Base-by-base conservation (phyloP, 1,284 basidiomycete species). In the Lignosus rhinocerotis region DNA sequence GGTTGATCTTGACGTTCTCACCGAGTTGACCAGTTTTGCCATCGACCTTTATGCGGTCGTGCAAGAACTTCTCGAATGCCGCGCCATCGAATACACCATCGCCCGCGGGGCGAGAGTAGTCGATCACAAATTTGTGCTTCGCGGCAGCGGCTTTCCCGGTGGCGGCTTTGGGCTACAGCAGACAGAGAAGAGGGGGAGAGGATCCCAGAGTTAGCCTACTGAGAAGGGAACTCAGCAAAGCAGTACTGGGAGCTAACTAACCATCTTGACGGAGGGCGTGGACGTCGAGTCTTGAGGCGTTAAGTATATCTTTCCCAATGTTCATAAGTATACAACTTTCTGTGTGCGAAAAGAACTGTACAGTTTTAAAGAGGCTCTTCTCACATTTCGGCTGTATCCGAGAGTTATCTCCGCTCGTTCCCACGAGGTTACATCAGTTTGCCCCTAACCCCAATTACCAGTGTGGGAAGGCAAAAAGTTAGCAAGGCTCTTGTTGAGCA, bases 41-140 rank as follows among this genome's bases (percentile, higher is more conserved):
- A 50, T 82, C 86, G 64, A 96, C 89, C 84, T 95, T 96, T 75
- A 95, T 93, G 68, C 91, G 87, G 80, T 96, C 94, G 75, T 96
- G 93, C 58, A 97, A 83, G 83, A 90, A 97, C 78, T 94, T 93
- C 78, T 94, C 92, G 76, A 93, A 96, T 69, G 90, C 89, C 61
- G 90, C 92, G 63, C 90, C 89, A 72, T 96, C 94, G 72, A 97
- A 94, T 73, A 96, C 92, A 71, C 88, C 88, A 76, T 96, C 94
- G 64, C 83, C 79, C 56, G 93, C 94, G 63, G 96, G 96, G 72
- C 92, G 92, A 53, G 93, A 92, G 84, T 93, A 96, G 86, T 97
- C 94, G 75, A 98, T 86, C 75, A 90, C 81, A 80, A 95, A 97
- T 79, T 94, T 96, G 84, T 94, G 91, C 79, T 90, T 92, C 58